phyloP scores from a whole-genome alignment of 148 eudicot species.

The Chenopodium formosanum region DNA sequence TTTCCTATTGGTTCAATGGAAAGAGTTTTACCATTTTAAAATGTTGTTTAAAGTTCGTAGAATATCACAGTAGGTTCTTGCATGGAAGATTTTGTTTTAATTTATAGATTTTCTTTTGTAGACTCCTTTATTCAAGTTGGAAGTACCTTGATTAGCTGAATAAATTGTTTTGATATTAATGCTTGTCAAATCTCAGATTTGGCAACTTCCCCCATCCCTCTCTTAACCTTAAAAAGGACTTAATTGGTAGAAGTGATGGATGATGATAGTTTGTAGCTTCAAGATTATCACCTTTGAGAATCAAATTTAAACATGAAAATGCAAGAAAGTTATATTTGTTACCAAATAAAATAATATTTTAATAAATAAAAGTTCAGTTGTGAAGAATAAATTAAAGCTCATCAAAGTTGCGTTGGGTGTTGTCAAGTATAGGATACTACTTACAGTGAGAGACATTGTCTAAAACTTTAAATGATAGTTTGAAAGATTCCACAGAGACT shows the following conservation, averaged over 20 bases:
- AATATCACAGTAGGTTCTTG: not conserved
- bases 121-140: not conserved
- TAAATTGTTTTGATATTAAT: not conserved
- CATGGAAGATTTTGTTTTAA: not conserved
- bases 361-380: too few species aligned
- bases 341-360: too few species aligned
- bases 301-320: not conserved
- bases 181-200: not conserved
- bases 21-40: not conserved
- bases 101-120: not conserved
- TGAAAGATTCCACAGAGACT: too few species aligned
- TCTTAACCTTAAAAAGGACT: not conserved
- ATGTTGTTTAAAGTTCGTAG: not conserved
- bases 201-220: not conserved
- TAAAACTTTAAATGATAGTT: too few species aligned
- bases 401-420: too few species aligned
- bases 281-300: not conserved
- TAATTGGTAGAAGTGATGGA: not conserved
- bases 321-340: too few species aligned
- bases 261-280: not conserved
- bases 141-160: not conserved
- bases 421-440: too few species aligned
- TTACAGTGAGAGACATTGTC: too few species aligned
- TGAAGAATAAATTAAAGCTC: too few species aligned
- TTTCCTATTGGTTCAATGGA: not conserved